phyloP scores from a whole-genome alignment of 176 grass and related monocot genomes.

The Carex scoparia region DNA sequence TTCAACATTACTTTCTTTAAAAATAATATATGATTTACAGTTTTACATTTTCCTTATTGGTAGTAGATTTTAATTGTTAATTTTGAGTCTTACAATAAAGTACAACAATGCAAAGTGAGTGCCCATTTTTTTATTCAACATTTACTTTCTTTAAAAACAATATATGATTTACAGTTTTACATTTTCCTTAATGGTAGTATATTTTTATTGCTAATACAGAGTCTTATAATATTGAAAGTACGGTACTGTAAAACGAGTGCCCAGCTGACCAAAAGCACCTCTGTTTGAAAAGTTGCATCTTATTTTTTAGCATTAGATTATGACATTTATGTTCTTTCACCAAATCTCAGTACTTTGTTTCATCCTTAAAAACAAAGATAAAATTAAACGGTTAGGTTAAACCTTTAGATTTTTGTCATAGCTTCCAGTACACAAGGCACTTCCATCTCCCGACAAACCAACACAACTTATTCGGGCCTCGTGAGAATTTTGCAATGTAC shows the following conservation, averaged over 20 bases:
- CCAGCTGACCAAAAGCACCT: background rate
- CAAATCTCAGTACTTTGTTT: background rate
- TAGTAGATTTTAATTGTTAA: too few species aligned
- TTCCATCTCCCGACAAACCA: conserved; percentile 89
- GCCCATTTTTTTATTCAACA: background rate
- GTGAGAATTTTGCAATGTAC: conserved; percentile 79
- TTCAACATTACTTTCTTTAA: too few species aligned
- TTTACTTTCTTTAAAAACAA: background rate
- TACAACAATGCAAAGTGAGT: too few species aligned
- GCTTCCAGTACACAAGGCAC: conserved; percentile 96
- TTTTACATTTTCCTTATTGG: too few species aligned
- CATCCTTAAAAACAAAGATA: background rate
- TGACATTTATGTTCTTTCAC: background rate
- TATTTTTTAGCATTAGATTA: background rate
- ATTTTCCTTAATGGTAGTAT: background rate
- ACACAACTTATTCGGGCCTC: conserved; percentile 84
- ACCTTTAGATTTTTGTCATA: conserved; percentile 99
- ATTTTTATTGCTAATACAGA: background rate
- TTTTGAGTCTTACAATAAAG: too few species aligned
- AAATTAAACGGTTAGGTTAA: background rate
- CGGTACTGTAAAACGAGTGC: background rate
- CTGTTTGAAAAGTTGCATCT: background rate
- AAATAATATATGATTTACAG: too few species aligned
- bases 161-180: background rate
- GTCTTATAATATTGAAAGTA: background rate